A percentile compares a stretch with the other conserved stretches of the same genome.
phyloP scores from a whole-genome alignment of 768 basidiomycete species.

The Mycena capillaripes region DNA sequence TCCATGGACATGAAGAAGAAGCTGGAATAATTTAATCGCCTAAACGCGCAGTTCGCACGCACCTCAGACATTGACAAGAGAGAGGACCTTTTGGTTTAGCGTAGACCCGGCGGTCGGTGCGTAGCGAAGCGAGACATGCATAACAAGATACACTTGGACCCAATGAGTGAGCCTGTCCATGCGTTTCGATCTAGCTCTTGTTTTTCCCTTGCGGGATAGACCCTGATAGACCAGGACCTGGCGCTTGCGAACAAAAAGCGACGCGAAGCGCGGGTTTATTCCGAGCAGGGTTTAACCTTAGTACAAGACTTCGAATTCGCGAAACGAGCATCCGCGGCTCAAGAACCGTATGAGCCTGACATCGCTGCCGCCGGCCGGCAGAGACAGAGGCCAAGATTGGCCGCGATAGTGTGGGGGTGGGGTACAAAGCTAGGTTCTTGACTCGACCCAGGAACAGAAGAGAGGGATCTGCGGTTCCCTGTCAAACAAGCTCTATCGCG shows the following conservation, averaged over 20 bases:
- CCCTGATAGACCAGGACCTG: background rate
- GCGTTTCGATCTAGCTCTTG: background rate
- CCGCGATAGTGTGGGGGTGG: background rate
- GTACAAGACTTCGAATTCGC: background rate
- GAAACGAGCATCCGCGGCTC: background rate
- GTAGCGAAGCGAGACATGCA: background rate
- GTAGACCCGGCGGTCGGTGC: slow-evolving; percentile 23
- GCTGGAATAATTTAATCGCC: background rate
- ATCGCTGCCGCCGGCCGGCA: no score
- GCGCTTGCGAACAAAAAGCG: background rate
- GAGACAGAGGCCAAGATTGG: background rate
- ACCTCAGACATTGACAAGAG: slow-evolving; percentile 10
- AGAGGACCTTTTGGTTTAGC: slow-evolving; percentile 9
- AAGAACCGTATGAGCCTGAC: background rate
- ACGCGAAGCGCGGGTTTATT: background rate
- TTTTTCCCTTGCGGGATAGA: slow-evolving; percentile 1
- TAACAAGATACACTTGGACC: background rate
- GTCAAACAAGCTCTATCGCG: background rate
- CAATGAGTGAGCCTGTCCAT: background rate
- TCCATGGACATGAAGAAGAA: slow-evolving; percentile 21
- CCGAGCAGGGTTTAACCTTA: slow-evolving; percentile 4
- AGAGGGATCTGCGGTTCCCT: background rate
- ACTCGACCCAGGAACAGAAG: background rate
- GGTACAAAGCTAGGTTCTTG: background rate
- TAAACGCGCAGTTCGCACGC: slow-evolving; percentile 9